Evolutionary conservation across 2,329 filamentous ascomycete species (phyloP).

Genomic region (Cladosporium sp.): DNA sequence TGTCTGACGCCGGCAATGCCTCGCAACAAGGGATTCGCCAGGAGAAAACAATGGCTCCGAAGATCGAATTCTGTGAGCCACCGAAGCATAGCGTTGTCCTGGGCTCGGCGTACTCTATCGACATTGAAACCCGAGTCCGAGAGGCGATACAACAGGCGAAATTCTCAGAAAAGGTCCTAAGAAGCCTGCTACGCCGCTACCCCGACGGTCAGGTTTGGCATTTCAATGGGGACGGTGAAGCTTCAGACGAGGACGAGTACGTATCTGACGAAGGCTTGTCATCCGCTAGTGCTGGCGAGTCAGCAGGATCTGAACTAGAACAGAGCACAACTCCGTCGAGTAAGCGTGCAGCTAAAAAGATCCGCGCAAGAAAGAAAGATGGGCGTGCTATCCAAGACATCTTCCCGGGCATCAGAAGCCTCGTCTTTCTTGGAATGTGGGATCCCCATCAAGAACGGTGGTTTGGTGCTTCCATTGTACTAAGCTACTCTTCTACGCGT

Average conservation of each 20-base stretch:
- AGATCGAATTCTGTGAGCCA: neutral
- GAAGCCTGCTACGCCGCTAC: slow-evolving; percentile 22
- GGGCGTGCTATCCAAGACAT: slow-evolving; percentile 24
- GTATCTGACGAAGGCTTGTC: neutral
- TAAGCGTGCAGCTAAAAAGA: neutral
- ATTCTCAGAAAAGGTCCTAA: slow-evolving; percentile 18
- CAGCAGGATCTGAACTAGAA: neutral
- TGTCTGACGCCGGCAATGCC: neutral
- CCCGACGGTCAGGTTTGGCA: slow-evolving; percentile 25
- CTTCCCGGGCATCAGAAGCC: slow-evolving; percentile 45
- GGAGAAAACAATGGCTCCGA: neutral
- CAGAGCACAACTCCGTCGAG: neutral
- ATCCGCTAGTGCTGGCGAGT: neutral
- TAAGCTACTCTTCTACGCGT: slow-evolving; percentile 43
- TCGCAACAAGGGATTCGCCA: neutral
- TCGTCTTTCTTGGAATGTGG: slow-evolving; percentile 51
- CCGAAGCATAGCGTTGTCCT: neutral
- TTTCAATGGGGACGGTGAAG: slow-evolving; percentile 18
- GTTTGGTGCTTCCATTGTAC: slow-evolving; percentile 35
- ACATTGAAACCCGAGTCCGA: neutral
- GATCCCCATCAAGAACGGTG: slow-evolving; percentile 39
- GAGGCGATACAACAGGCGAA: slow-evolving; percentile 2
- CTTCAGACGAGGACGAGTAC: slow-evolving; percentile 4
- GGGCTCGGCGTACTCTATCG: neutral
- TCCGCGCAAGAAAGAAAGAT: slow-evolving; percentile 12